Evolutionary conservation across 2,329 filamentous ascomycete genomes (phyloP).

Genomic region (Grosmannia clavigera): DNA sequence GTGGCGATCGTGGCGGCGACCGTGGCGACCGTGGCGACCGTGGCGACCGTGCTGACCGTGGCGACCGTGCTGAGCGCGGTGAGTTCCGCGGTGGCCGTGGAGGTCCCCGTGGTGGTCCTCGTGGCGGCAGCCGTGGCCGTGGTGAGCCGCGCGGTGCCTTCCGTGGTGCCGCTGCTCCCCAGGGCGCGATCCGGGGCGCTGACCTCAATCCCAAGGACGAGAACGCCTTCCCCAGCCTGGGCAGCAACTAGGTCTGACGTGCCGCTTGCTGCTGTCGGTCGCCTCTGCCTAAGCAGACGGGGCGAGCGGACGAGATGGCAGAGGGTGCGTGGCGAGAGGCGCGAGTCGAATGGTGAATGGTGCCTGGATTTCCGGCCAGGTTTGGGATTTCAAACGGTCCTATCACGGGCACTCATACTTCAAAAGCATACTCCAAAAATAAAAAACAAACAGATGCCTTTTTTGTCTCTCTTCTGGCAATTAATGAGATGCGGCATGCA

Average conservation of each 20-base stretch:
- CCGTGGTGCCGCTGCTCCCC: constrained; percentile 29
- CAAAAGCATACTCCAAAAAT: neutral
- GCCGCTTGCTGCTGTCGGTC: neutral
- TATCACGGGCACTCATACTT: neutral
- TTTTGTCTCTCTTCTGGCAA: neutral
- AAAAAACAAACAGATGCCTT: neutral
- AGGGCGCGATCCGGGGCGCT: constrained; percentile 32
- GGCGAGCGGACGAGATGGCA: neutral
- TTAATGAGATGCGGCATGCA: neutral
- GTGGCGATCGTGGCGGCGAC: constrained; percentile 34
- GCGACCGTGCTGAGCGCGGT: constrained; percentile 26
- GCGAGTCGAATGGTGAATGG: no score
- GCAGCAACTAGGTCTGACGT: constrained; percentile 22
- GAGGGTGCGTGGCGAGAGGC: neutral
- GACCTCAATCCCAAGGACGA: constrained; percentile 45
- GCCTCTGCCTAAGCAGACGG: neutral
- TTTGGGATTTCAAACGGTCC: neutral
- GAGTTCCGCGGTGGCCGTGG: constrained; percentile 19
- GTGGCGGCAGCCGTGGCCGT: constrained; percentile 30
- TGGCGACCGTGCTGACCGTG: constrained; percentile 27
- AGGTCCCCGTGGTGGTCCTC: constrained; percentile 29
- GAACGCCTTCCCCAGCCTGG: constrained; percentile 49
- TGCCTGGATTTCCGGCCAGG: neutral
- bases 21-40: constrained; percentile 20
- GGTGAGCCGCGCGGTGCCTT: constrained; percentile 24